Evolutionary conservation across 192 early-diverging fungal species (phyloP).

Genomic region (Mortierella antarctica): DNA sequence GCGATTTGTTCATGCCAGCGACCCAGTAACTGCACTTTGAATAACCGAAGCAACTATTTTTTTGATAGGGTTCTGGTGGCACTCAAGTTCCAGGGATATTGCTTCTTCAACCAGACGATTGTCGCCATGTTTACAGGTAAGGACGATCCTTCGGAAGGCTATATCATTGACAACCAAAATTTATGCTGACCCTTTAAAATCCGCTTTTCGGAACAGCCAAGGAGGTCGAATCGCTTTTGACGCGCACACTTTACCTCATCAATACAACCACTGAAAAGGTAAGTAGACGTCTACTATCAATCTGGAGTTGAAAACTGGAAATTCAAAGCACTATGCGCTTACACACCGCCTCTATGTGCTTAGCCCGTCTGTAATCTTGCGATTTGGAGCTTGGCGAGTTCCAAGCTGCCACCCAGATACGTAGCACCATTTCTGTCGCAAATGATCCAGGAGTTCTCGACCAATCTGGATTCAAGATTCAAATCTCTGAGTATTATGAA

Average conservation of each 20-base stretch:
- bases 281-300: background rate
- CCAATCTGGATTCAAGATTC: slow-evolving; percentile 30
- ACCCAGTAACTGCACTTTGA: background rate
- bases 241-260: slow-evolving; percentile 4
- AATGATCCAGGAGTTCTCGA: slow-evolving; percentile 17
- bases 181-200: background rate
- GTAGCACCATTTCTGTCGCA: slow-evolving; percentile 13
- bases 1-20: background rate
- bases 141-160: background rate
- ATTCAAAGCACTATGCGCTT: background rate
- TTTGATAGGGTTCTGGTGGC: slow-evolving; percentile 15
- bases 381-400: slow-evolving; percentile 12
- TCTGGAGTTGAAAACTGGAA: background rate
- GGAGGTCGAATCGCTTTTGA: slow-evolving; percentile 15
- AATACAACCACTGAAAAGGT: slow-evolving; percentile 28
- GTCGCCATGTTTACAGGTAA: slow-evolving; percentile 26
- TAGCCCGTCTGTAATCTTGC: slow-evolving; percentile 22
- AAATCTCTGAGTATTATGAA: slow-evolving; percentile 21
- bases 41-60: background rate
- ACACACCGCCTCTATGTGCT: background rate
- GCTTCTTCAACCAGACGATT: slow-evolving; percentile 19
- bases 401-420: slow-evolving; percentile 6
- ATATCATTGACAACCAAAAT: background rate
- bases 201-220: background rate
- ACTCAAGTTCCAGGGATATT: slow-evolving; percentile 20